Base-by-base conservation (phyloP, 2,329 filamentous ascomycete species). In the Fusarium pseudonygamai region DNA sequence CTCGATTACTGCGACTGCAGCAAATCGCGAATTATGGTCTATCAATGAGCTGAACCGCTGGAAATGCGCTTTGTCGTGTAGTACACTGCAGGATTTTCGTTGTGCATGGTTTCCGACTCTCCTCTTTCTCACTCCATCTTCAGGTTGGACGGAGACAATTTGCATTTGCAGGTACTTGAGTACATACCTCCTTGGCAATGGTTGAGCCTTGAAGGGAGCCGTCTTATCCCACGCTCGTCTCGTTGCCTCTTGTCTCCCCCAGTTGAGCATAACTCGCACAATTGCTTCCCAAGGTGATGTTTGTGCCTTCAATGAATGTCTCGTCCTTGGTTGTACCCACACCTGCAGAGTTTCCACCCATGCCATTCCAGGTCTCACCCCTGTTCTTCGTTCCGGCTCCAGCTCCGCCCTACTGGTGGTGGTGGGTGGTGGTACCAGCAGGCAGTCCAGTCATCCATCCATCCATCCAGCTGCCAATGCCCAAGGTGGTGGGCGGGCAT, bases 341-440 rank as follows among this genome's bases (percentile, higher is more conserved):
- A 52, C 71, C 71, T 52, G 22, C 14, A 22, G 32, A 50, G 30
- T 45, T 26, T 46, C 20, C 45, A 28, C 59, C 67, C 71, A 67
- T 64, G 47, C 42, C 63, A 69, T 47, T 74, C 50, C 37, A 49
- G 61, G 70, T 43, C 53, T 39, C 71, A 69, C 66, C 66, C 71
- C 75, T 72, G 66, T 60, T 63, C 64, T 62, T 71, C 49, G 64
- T 69, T 72, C 75, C 71, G 71, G 74, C 64, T 76, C 75, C 73
- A 76, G 73, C 68, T 74, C 75, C 75, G 71, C 65, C 64, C 70
- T 40, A 39, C 53, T 71, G 71, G 63, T 70, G 72, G 69, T 72
- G 65, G 67, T 71, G 52, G 46, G 47, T 73, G 30, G 47, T 71
- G 55, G 65, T 75, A 60, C 65, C 62, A 60, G 60, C 58, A 62